phyloP scores from a whole-genome alignment of 1,139 yeast species.

The Sugiyamaella japonica region DNA sequence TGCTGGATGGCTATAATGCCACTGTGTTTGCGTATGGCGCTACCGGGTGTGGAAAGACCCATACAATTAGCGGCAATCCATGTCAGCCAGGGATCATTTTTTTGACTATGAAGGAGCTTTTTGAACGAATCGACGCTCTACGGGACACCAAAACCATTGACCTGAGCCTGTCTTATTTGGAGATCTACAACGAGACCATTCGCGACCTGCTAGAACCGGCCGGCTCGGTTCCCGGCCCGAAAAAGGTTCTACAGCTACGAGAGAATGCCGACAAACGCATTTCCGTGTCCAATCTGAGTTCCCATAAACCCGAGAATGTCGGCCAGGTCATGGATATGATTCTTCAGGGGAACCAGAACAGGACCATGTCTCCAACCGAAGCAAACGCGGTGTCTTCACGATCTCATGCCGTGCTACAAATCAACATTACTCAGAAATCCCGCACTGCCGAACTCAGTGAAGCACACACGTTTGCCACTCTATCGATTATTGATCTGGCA shows the following conservation, averaged over 20 bases:
- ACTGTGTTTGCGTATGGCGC: slow-evolving; percentile 98
- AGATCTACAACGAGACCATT: slow-evolving; percentile 87
- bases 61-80: slow-evolving; percentile 78
- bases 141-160: slow-evolving; percentile 59
- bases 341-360: slow-evolving; percentile 64
- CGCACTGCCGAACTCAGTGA: slow-evolving; percentile 65
- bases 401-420: slow-evolving; percentile 89
- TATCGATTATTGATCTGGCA: slow-evolving; percentile 86
- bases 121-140: slow-evolving; percentile 55
- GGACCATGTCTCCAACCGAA: slow-evolving; percentile 85
- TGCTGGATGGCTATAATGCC: slow-evolving; percentile 82
- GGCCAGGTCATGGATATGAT: slow-evolving; percentile 83
- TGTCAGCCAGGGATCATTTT: slow-evolving; percentile 79
- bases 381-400: slow-evolving; percentile 89
- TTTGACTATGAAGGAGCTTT: slow-evolving; percentile 75
- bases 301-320: slow-evolving; percentile 60
- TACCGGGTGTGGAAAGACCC: slow-evolving; percentile 98
- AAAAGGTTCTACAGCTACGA: slow-evolving; percentile 56
- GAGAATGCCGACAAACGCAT: slow-evolving; percentile 72
- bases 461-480: slow-evolving; percentile 71
- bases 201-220: slow-evolving; percentile 60
- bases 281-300: slow-evolving; percentile 70
- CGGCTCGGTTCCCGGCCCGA: slow-evolving; percentile 14
- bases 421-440: slow-evolving; percentile 64
- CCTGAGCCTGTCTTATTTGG: slow-evolving; percentile 70